Evolutionary conservation across 106 monocot genomes (phyloP), one percentile per base, ranked within the genome.

Genomic region (Allium fistulosum): DNA sequence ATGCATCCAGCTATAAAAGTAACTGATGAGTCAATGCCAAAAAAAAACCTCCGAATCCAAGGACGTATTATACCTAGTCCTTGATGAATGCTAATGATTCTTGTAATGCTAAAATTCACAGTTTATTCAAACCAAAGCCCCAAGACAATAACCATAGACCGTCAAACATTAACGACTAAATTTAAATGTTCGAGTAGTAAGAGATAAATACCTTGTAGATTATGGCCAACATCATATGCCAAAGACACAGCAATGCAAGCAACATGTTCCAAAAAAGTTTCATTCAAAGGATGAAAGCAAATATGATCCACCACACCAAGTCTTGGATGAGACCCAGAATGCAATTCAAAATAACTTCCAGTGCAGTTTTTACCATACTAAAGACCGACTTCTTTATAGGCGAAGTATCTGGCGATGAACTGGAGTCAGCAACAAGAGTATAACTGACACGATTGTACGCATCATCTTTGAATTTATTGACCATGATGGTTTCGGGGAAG

Each of bases 281-380:
- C 27, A 8, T 73, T 75, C 37, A 91, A 48, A 4, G 88, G 94
- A 48, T 91, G 85, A 73, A 95, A 95, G 83, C 87, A 88, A 28
- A 95, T 81, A 63, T 95, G 88, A 57, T 95, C 94, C 14, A 95
- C 83, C 11, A 91, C 88, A 12, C 91, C 94, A 49, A 95, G 77
- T 3, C 94, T 78, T 7, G 94, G 90, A 17, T 95, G 90, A 15
- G 83, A 75, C 11, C 94, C 94, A 59, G 65, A 65, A 56, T 91
- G 94, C 10, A 15, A 45, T 69, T 65, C 76, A 15, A 95, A 70
- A 76, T 88, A 16, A 72, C 28, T 59, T 73, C 74, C 7, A 90
- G 65, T 22, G 94, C 88, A 8, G 62, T 73, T 65, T 69, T 70
- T 7, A 91, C 83, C 91, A 95, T 90, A 14, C 82, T 73, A 46